phyloP scores from a whole-genome alignment of 2,329 filamentous ascomycete genomes.

The Aschersonia sp. region DNA sequence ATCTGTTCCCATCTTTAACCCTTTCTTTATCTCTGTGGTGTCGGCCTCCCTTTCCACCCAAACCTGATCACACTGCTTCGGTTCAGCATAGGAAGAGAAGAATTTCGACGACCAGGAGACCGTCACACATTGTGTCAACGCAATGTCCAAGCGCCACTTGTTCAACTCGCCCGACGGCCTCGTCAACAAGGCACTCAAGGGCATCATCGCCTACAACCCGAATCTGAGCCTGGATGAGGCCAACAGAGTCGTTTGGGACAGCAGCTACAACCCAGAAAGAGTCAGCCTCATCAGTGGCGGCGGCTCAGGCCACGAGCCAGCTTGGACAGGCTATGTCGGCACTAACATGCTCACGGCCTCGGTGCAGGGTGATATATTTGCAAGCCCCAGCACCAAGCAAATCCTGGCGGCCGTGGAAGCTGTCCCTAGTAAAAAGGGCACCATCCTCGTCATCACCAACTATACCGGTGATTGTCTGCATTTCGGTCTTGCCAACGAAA shows the following conservation, averaged over 20 bases:
- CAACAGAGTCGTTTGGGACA: constrained; percentile 37
- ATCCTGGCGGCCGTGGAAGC: constrained; percentile 43
- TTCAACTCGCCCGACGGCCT: constrained; percentile 38
- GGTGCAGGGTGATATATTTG: constrained; percentile 49
- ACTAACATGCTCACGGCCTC: constrained; percentile 45
- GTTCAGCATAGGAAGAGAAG: too few relatives aligned
- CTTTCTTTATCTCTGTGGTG: too few relatives aligned
- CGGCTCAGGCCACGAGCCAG: constrained; percentile 45
- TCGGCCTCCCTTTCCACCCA: too few relatives aligned
- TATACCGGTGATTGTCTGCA: constrained; percentile 52
- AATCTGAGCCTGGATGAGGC: constrained; percentile 31
- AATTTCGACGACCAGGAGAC: too few relatives aligned
- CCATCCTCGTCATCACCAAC: constrained; percentile 48
- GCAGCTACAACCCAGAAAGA: constrained; percentile 24
- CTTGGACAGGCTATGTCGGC: constrained; percentile 51
- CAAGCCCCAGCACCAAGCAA: constrained; percentile 48
- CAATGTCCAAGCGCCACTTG: constrained; percentile 36
- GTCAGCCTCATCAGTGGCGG: constrained; percentile 40
- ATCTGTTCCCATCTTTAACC: too few relatives aligned
- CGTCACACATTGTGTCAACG: neutral
- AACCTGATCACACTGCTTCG: too few relatives aligned
- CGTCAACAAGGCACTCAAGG: constrained; percentile 34
- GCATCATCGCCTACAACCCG: constrained; percentile 38
- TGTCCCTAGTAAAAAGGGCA: constrained; percentile 38
- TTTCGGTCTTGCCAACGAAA: constrained; percentile 45